Evolutionary conservation across 164 flowering plant genomes (phyloP), one percentile per base, ranked within the genome.

Genomic region (Chimonanthus salicifolius): DNA sequence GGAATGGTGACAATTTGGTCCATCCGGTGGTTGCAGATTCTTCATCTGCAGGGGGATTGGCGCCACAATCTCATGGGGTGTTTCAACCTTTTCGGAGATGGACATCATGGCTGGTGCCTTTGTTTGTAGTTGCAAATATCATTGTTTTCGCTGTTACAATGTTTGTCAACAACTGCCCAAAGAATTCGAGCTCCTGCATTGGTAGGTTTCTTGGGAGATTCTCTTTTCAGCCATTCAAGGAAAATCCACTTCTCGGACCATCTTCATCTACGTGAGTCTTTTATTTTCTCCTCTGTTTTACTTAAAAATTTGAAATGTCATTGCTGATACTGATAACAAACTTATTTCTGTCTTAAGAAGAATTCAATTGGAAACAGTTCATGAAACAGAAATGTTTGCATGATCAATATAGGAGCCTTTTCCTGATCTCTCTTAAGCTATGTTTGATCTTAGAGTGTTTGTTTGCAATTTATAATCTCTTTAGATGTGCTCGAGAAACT

Each of bases 241-340:
- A 88, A 75, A 90, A 90, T 58, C 92, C 92, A 5, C 86, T 90
- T 66, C 86, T 90, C 9, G 92, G 95, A 0, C 95, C 92, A 73
- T 84, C 91, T n/a, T 77, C 90, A 6, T 7, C 62, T 4, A 84
- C 92, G 94, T 90, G 47, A 82, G 87, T 33, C 33, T 33, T 33
- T 33, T 33, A 0, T 33, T 33, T 33, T 33, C 33, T 33, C 2
- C 33, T 33, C 33, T 33, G 33, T 33, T 33, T 33, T 33, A 33
- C 33, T 33, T 33, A 33, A 33, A 33, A 33, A 33, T 33, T 33
- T 33, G 33, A 33, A 33, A 33, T 33, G 33, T 0, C 33, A 33
- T 33, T 33, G 33, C 33, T 33, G 33, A 33, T 33, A 33, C 33
- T 33, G 33, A 33, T 33, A 33, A 33, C 33, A 33, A 33, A 33